These are phyloP conservation scores for Persicaria maculosa DNA, from an alignment of 148 eudicot species.

Conservation along the genomic window DNA sequence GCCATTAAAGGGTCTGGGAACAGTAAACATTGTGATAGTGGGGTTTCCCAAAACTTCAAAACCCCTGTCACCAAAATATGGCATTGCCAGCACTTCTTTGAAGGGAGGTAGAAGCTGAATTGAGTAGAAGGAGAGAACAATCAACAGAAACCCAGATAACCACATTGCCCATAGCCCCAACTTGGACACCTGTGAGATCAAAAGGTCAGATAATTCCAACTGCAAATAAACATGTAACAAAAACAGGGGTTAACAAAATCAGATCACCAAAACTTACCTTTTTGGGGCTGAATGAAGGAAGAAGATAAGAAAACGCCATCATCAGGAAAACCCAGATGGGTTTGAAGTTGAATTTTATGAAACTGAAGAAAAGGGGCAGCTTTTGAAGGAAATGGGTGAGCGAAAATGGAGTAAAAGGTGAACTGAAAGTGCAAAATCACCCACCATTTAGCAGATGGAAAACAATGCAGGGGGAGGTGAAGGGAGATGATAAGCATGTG, in stretches of 20 bases:
- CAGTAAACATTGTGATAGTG: conserved; percentile 54
- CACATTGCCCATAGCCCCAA: conserved; percentile 61
- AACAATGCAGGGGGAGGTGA: background rate
- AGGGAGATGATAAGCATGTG: conserved; percentile 11
- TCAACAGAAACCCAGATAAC: conserved; percentile 62
- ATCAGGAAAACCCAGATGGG: conserved; percentile 1
- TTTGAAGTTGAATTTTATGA: background rate
- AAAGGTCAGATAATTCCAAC: background rate
- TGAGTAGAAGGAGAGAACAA: conserved; percentile 57
- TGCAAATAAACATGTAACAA: background rate
- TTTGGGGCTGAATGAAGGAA: conserved; percentile 17
- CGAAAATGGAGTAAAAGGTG: background rate
- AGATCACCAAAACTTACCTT: conserved; percentile 23
- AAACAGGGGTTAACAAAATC: background rate
- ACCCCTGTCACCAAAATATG: conserved; percentile 15
- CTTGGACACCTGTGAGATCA: conserved; percentile 38
- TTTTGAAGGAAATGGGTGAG: conserved; percentile 3
- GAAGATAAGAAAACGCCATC: conserved; percentile 21
- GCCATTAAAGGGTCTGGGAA: conserved; percentile 44
- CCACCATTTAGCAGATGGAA: background rate
- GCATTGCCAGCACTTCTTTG: conserved; percentile 31
- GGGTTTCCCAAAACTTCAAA: conserved; percentile 26
- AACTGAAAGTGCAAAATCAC: background rate
- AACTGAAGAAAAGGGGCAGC: background rate
- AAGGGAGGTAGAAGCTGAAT: conserved; percentile 40